A percentile compares a stretch with the other conserved stretches of the same genome.
These are phyloP conservation scores for Nepenthes mirabilis DNA, from an alignment of 148 eudicot genomes.

Conservation along the genomic window DNA sequence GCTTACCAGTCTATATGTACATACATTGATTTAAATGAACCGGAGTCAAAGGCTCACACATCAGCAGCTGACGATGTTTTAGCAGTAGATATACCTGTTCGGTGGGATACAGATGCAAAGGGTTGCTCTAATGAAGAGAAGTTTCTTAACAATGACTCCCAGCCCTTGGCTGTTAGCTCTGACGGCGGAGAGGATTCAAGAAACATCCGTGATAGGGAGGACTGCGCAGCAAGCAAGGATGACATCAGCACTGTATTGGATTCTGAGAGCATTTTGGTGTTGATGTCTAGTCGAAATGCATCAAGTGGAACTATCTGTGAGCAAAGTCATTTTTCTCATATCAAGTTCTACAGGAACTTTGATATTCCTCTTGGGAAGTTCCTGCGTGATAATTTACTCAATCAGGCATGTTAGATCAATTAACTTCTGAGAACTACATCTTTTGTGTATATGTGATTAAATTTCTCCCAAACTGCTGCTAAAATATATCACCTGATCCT, in stretches of 20 bases:
- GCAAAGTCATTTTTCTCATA: conserved; percentile 84
- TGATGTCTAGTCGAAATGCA: conserved; percentile 75
- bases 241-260: conserved; percentile 55
- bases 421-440: too few relatives aligned
- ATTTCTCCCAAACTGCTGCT: too few relatives aligned
- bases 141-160: conserved; percentile 11
- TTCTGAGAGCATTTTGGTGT: conserved; percentile 86
- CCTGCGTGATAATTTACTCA: conserved; percentile 70
- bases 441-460: too few relatives aligned
- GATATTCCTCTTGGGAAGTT: conserved; percentile 83
- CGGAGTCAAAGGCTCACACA: conserved; percentile 14
- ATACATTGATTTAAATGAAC: conserved; percentile 21
- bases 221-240: conserved; percentile 29
- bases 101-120: conserved; percentile 19
- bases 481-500: too few relatives aligned
- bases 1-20: conserved; percentile 26
- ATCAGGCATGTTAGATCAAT: conserved; percentile 39
- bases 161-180: conserved; percentile 4
- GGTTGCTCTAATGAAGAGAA: conserved; percentile 24
- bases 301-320: conserved; percentile 60
- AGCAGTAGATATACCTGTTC: conserved; percentile 16
- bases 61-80: conserved; percentile 14
- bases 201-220: conserved; percentile 28
- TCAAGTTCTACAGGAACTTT: conserved; percentile 83
- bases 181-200: conserved; percentile 13